Percentiles rank a stretch among this genome's conserved stretches.
Evolutionary conservation across 108 stramenopile species (phyloP).

Genomic region (Cyclostephanos invisitatus): DNA sequence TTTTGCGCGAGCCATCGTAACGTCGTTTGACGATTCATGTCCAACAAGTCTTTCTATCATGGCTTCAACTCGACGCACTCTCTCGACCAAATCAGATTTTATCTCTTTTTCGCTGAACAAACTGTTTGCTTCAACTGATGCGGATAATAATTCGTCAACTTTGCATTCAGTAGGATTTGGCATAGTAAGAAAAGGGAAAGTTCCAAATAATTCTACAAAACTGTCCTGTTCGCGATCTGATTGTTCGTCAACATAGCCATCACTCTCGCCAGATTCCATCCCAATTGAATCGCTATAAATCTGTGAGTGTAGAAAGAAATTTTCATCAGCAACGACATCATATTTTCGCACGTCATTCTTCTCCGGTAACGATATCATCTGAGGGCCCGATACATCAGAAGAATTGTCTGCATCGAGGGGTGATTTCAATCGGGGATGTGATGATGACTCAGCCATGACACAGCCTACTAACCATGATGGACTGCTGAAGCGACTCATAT

Average conservation of each 20-base stretch:
- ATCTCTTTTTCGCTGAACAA: background rate
- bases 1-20: background rate
- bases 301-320: background rate
- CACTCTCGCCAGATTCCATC: background rate
- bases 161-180: background rate
- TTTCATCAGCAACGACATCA: background rate
- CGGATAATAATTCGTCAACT: background rate
- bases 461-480: slow-evolving; percentile 24
- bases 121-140: background rate
- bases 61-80: slow-evolving; percentile 29
- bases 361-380: too few species aligned
- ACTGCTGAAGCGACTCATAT: background rate
- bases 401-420: slow-evolving; percentile 6
- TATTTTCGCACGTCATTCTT: background rate
- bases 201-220: background rate
- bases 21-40: background rate
- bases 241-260: background rate
- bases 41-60: slow-evolving; percentile 27
- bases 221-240: background rate
- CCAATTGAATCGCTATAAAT: background rate
- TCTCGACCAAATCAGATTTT: slow-evolving; percentile 10
- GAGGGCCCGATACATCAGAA: too few species aligned
- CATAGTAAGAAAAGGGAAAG: background rate
- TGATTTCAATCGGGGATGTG: background rate
- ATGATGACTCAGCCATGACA: slow-evolving; percentile 13